These are phyloP conservation scores for Tricholomella constricta DNA, from an alignment of 768 basidiomycete species.

Conservation along the genomic window DNA sequence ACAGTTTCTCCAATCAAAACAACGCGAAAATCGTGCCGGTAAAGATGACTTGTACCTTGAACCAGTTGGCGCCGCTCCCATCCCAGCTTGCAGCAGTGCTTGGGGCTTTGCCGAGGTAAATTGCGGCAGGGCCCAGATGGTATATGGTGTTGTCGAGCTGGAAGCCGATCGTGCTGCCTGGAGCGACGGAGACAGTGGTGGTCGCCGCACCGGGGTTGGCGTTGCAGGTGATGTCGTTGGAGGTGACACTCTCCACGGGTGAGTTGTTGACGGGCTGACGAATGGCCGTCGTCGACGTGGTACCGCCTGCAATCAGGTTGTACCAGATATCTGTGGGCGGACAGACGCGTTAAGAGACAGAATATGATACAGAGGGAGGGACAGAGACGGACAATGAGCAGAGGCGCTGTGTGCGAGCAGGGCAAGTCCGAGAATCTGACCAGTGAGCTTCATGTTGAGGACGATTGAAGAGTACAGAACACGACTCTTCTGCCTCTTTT, in stretches of 20 bases:
- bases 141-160: slow-evolving; percentile 41
- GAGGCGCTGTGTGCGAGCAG: slow-evolving; percentile 18
- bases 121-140: slow-evolving; percentile 45
- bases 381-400: slow-evolving; percentile 16
- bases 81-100: slow-evolving; percentile 42
- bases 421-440: slow-evolving; percentile 19
- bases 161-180: slow-evolving; percentile 44
- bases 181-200: slow-evolving; percentile 37
- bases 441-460: not conserved
- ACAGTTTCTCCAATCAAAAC: slow-evolving; percentile 15
- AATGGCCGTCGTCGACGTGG: slow-evolving; percentile 16
- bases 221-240: slow-evolving; percentile 37
- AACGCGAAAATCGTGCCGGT: too few relatives aligned
- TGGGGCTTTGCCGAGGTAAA: slow-evolving; percentile 52
- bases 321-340: slow-evolving; percentile 26
- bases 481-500: not conserved
- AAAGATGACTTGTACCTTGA: too few relatives aligned
- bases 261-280: slow-evolving; percentile 21
- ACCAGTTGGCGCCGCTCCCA: slow-evolving; percentile 54
- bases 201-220: slow-evolving; percentile 33
- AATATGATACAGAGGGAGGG: slow-evolving; percentile 4
- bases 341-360: not conserved
- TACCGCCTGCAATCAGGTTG: slow-evolving; percentile 15
- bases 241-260: slow-evolving; percentile 27
- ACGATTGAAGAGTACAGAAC: not conserved